Conservation (phyloP, 345 rosid genomes). For the Dimocarpus longan region DNA sequence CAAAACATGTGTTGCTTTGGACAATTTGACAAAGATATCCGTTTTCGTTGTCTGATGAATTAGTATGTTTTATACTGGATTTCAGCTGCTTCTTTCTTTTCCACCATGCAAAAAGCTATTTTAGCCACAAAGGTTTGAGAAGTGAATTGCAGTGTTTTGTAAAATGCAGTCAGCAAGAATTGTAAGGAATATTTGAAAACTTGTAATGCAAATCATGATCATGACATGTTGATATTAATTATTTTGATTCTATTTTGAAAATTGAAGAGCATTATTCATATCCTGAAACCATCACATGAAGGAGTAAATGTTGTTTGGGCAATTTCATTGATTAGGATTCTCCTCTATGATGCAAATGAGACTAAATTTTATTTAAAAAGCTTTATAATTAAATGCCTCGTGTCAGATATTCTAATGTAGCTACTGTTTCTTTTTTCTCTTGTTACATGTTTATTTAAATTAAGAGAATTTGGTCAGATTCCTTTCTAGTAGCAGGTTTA, state of each 20-base stretch:
- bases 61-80: slow-evolving; percentile 1
- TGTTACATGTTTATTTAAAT: neutral
- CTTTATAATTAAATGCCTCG: neutral
- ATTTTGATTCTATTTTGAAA: neutral
- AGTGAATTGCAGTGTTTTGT: neutral
- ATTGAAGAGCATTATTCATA: neutral
- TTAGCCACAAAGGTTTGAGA: neutral
- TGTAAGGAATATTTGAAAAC: neutral
- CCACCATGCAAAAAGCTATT: neutral
- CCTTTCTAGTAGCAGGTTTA: slow-evolving; percentile 7
- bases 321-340: neutral
- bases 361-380: neutral
- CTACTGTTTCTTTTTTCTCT: slow-evolving; percentile 4
- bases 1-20: neutral
- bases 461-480: slow-evolving; percentile 11
- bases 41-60: neutral
- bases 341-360: slow-evolving; percentile 9
- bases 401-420: slow-evolving; percentile 4
- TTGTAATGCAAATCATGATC: neutral
- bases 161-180: neutral
- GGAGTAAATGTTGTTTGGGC: slow-evolving; percentile 3
- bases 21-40: neutral
- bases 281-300: neutral
- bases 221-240: neutral
- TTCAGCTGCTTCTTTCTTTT: slow-evolving; percentile 5